Conservation (phyloP, 768 basidiomycete species). For the Pisolithus marmoratus region DNA sequence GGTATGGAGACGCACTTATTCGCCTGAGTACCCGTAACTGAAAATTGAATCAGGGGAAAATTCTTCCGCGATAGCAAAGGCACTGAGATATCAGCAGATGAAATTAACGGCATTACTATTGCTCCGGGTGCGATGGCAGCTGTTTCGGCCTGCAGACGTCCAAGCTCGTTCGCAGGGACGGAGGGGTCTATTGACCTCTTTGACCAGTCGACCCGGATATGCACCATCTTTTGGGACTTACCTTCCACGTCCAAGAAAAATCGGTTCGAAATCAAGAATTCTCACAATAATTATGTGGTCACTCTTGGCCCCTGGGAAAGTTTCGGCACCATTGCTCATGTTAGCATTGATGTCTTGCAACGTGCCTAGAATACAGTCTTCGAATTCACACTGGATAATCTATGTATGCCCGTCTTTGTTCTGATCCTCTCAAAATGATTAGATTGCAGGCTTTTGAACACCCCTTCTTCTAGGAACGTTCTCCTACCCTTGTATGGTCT, state of each 20-base stretch:
- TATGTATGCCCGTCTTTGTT: too few species aligned
- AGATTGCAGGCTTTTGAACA: too few species aligned
- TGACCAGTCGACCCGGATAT: slow-evolving; percentile 2
- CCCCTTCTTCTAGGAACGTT: too few species aligned
- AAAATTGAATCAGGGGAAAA: neutral
- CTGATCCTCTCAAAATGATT: too few species aligned
- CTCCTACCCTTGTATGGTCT: too few species aligned
- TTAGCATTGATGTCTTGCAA: neutral
- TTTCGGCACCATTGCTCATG: neutral
- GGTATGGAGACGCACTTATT: neutral
- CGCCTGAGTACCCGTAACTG: neutral
- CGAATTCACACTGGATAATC: neutral
- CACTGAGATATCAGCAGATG: neutral
- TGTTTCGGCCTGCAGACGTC: slow-evolving; percentile 5
- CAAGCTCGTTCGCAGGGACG: slow-evolving; percentile 2
- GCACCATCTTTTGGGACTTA: slow-evolving; percentile 8
- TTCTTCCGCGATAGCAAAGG: neutral
- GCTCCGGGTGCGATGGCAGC: neutral
- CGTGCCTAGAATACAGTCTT: neutral
- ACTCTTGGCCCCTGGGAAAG: neutral
- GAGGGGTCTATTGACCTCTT: slow-evolving; percentile 5
- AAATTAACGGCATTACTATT: neutral
- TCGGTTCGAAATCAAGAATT: neutral
- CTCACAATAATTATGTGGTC: neutral
- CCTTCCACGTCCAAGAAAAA: slow-evolving; percentile 4